Evolutionary conservation across 139 green algal species (phyloP).

Genomic region (Asterochloris erici): DNA sequence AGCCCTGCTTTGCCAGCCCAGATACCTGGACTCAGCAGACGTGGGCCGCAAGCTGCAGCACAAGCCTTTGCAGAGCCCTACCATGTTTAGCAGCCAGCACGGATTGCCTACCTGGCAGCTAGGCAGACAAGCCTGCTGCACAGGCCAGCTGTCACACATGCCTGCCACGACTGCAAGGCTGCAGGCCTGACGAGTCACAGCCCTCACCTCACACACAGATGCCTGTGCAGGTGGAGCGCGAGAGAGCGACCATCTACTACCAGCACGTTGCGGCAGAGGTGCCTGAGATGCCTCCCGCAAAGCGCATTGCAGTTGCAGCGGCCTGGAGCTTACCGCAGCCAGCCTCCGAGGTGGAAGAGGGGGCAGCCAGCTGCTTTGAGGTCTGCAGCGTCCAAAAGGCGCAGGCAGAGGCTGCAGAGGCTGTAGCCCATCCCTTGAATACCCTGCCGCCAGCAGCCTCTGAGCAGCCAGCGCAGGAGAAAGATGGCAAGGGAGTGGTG

Average conservation of each 20-base stretch:
- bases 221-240: conserved; percentile 25
- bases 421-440: neutral
- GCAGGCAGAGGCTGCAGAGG: neutral
- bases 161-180: neutral
- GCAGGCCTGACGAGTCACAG: neutral
- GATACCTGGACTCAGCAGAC: no score
- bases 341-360: conserved; percentile 13
- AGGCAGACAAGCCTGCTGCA: no score
- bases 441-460: neutral
- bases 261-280: conserved; percentile 24
- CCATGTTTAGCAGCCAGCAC: no score
- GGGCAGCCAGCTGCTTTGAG: conserved; percentile 9
- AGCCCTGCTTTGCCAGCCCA: no score
- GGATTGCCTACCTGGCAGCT: no score
- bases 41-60: no score
- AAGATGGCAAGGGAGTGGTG: no score
- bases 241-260: conserved; percentile 34
- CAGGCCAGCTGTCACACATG: neutral
- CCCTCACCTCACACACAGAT: neutral
- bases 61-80: no score
- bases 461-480: neutral
- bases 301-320: conserved; percentile 13
- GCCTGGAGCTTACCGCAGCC: neutral
- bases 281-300: conserved; percentile 17
- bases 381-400: no score